Percentiles rank a stretch among this genome's conserved stretches.
phyloP scores from a whole-genome alignment of 345 rosid genomes.

The Toxicodendron radicans region DNA sequence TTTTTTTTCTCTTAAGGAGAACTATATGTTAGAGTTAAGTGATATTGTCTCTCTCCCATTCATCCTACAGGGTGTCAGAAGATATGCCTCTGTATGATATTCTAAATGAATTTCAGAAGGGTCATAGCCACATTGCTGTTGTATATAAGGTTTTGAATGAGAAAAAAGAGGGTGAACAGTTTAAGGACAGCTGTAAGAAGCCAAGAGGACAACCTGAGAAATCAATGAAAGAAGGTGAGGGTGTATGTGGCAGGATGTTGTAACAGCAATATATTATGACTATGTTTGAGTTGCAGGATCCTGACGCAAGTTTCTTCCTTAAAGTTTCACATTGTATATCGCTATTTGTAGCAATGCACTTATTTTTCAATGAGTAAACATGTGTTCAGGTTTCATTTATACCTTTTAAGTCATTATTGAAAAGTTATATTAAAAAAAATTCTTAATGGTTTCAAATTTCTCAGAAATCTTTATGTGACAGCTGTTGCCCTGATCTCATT shows the following conservation, averaged over 20 bases:
- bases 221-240: slow-evolving; percentile 48
- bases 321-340: not conserved
- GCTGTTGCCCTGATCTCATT: not conserved
- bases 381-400: not conserved
- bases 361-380: too few species aligned
- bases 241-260: slow-evolving; percentile 1
- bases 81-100: slow-evolving; percentile 89
- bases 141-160: slow-evolving; percentile 71
- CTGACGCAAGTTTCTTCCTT: not conserved
- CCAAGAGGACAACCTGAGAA: slow-evolving; percentile 38
- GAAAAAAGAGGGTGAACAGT: slow-evolving; percentile 39
- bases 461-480: not conserved
- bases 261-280: not conserved
- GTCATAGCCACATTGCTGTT: slow-evolving; percentile 95
- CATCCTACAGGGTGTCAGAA: slow-evolving; percentile 65
- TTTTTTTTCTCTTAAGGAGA: not conserved
- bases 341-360: too few species aligned
- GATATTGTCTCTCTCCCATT: slow-evolving; percentile 16
- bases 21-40: not conserved
- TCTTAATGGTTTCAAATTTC: not conserved
- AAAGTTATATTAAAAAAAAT: not conserved
- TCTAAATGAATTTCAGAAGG: slow-evolving; percentile 93
- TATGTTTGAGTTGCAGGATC: slow-evolving; percentile 5
- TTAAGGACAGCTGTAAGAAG: slow-evolving; percentile 63
- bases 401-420: not conserved